phyloP scores from a whole-genome alignment of 2,329 filamentous ascomycete species.

The Claviceps sp. region DNA sequence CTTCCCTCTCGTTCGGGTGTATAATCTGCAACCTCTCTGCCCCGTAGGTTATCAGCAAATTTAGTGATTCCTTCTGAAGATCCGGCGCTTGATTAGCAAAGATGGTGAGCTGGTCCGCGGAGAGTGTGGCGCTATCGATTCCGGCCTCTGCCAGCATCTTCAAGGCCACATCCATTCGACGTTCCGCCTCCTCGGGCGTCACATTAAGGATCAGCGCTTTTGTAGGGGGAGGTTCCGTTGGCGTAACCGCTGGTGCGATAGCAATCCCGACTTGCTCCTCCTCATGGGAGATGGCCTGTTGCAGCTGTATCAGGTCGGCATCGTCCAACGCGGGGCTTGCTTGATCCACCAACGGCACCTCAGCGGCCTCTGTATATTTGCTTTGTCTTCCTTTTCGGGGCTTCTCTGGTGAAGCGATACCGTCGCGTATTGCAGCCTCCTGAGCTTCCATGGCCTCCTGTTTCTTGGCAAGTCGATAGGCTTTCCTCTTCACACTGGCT shows the following conservation, averaged over 20 bases:
- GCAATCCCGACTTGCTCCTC: neutral
- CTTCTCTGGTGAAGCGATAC: slow-evolving; percentile 8
- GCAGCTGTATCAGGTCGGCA: slow-evolving; percentile 2
- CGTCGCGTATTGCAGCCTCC: neutral
- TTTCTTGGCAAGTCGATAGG: slow-evolving; percentile 14
- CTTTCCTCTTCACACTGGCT: slow-evolving; percentile 12
- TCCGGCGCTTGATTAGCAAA: slow-evolving; percentile 46
- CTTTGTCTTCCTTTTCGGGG: slow-evolving; percentile 15
- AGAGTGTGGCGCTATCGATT: slow-evolving; percentile 39
- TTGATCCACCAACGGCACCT: slow-evolving; percentile 5
- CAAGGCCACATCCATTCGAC: slow-evolving; percentile 35
- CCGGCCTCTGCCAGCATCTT: slow-evolving; percentile 30
- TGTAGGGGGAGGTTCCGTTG: slow-evolving; percentile 7
- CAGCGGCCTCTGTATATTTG: slow-evolving; percentile 8
- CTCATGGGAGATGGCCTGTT: neutral
- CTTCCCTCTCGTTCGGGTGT: slow-evolving; percentile 30
- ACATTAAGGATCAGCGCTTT: slow-evolving; percentile 19
- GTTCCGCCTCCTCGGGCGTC: slow-evolving; percentile 32
- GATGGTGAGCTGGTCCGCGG: slow-evolving; percentile 42
- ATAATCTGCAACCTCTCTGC: slow-evolving; percentile 44
- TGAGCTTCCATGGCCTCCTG: slow-evolving; percentile 16
- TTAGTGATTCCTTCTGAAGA: slow-evolving; percentile 39
- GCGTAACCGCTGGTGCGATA: no score
- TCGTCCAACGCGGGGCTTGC: slow-evolving; percentile 3
- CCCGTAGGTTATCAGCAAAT: slow-evolving; percentile 43